These are phyloP conservation scores for Pisolithus sp. DNA, from an alignment of 768 basidiomycete species.

Conservation along the genomic window DNA sequence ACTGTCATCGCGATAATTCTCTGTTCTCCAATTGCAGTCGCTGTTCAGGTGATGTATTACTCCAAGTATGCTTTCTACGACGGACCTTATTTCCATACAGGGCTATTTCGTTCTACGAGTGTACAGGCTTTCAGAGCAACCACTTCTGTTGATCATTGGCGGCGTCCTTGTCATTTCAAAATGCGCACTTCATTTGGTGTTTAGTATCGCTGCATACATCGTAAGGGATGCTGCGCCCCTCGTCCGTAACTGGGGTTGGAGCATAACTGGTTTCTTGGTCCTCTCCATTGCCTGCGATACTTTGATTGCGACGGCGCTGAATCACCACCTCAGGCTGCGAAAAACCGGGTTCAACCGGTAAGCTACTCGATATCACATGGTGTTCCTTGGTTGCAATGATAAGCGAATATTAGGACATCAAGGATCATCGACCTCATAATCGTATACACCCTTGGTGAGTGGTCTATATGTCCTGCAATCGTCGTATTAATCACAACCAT, in stretches of 20 bases:
- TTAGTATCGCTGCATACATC: background rate
- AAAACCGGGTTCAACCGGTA: background rate
- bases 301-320: background rate
- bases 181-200: background rate
- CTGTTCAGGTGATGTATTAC: background rate
- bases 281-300: background rate
- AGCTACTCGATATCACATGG: background rate
- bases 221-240: background rate
- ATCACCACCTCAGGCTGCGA: background rate
- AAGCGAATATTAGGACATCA: background rate
- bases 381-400: background rate
- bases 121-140: background rate
- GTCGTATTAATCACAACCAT: background rate
- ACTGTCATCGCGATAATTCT: background rate
- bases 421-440: background rate
- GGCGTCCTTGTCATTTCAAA: background rate
- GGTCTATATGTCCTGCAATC: background rate
- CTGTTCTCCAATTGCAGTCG: background rate
- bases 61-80: too few species aligned
- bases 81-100: background rate
- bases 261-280: background rate
- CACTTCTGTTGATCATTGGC: background rate
- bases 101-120: background rate
- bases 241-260: background rate
- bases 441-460: background rate